These are phyloP conservation scores for Trametes versicolor DNA, from an alignment of 1,284 basidiomycete genomes.

Conservation along the genomic window DNA sequence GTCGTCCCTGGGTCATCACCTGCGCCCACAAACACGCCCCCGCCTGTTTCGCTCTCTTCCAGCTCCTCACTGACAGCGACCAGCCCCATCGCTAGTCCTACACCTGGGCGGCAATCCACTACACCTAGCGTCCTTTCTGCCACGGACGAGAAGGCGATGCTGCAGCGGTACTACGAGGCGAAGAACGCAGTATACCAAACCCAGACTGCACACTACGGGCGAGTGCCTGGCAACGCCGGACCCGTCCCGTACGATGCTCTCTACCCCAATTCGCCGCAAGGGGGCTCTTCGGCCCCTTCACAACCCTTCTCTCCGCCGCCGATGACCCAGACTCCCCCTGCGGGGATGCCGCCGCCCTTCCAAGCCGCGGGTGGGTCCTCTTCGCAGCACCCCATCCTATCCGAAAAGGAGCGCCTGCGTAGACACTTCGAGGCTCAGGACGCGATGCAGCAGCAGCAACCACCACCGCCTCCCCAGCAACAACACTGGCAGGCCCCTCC, in stretches of 20 bases:
- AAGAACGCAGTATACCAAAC: slow-evolving; percentile 72
- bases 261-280: slow-evolving; percentile 51
- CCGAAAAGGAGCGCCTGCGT: slow-evolving; percentile 60
- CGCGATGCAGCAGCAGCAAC: slow-evolving; percentile 50
- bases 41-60: slow-evolving; percentile 1
- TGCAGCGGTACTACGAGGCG: slow-evolving; percentile 74
- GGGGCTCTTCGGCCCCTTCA: slow-evolving; percentile 19
- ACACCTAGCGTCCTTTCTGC: slow-evolving; percentile 46
- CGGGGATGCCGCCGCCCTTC: slow-evolving; percentile 40
- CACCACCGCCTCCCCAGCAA: slow-evolving; percentile 20
- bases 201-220: slow-evolving; percentile 49
- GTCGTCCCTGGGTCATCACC: slow-evolving; percentile 19
- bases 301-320: slow-evolving; percentile 24
- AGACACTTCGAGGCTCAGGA: slow-evolving; percentile 73
- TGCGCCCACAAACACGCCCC: slow-evolving; percentile 3
- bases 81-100: slow-evolving; percentile 8
- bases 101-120: slow-evolving; percentile 9
- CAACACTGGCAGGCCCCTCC: slow-evolving; percentile 27
- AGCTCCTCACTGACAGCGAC: neutral
- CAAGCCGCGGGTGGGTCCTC: slow-evolving; percentile 30
- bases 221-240: slow-evolving; percentile 36
- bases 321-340: slow-evolving; percentile 31
- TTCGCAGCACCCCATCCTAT: slow-evolving; percentile 40
- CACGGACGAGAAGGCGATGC: slow-evolving; percentile 70
- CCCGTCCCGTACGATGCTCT: slow-evolving; percentile 66